Evolutionary conservation across 371 early-diverging fungal genomes (phyloP).

Genomic region (Rhizopus sp.): DNA sequence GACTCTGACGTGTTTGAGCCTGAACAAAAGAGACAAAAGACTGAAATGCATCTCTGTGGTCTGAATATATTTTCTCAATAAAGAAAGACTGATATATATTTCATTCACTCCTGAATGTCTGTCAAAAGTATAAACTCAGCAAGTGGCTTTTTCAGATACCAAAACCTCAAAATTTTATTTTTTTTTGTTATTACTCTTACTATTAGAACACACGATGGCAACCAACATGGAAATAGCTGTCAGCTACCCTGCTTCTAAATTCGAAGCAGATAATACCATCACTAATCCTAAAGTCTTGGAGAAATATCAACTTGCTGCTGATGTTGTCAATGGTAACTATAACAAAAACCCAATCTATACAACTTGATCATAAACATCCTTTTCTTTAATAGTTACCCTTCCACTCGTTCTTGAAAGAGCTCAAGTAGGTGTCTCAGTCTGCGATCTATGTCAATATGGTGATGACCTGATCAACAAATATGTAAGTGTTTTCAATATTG

Average conservation of each 20-base stretch:
- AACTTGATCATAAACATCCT: background rate
- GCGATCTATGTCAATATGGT: constrained; percentile 81
- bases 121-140: background rate
- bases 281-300: constrained; percentile 64
- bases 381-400: constrained; percentile 30
- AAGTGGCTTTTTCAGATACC: background rate
- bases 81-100: no score
- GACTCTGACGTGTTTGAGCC: constrained; percentile 25
- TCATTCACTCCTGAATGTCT: no score
- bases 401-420: constrained; percentile 57
- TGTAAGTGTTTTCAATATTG: constrained; percentile 35
- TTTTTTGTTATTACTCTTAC: background rate
- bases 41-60: constrained; percentile 2
- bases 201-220: background rate
- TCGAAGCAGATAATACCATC: constrained; percentile 67
- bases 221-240: constrained; percentile 41
- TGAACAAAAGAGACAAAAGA: background rate
- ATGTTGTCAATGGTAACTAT: constrained; percentile 74
- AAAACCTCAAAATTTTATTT: constrained; percentile 1
- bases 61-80: background rate
- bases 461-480: constrained; percentile 74
- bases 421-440: constrained; percentile 62
- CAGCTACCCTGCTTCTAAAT: constrained; percentile 51
- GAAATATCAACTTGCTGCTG: constrained; percentile 84
- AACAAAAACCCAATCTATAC: background rate